Evolutionary conservation across 345 rosid genomes (phyloP).

Genomic region (Anacardium occidentale): DNA sequence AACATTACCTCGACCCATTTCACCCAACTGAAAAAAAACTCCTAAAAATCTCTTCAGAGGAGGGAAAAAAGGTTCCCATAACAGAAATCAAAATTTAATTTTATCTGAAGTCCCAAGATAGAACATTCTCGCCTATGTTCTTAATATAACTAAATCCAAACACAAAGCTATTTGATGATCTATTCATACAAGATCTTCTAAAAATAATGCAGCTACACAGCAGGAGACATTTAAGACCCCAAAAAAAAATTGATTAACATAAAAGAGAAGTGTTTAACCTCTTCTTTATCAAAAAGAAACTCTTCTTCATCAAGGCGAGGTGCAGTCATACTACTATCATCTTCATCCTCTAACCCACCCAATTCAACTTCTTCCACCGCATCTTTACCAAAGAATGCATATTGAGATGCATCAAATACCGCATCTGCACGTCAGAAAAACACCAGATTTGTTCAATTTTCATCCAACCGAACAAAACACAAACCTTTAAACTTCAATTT

Average conservation of each 20-base stretch:
- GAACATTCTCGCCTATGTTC: no score
- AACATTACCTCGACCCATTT: neutral
- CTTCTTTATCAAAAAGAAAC: constrained; percentile 62
- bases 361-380: constrained; percentile 90
- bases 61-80: no score
- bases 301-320: constrained; percentile 68
- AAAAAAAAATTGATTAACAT: neutral
- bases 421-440: constrained; percentile 38
- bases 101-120: no score
- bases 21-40: neutral
- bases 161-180: neutral
- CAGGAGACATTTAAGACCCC: neutral
- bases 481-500: constrained; percentile 2
- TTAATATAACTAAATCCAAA: neutral
- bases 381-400: constrained; percentile 93
- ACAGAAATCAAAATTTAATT: neutral
- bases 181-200: neutral
- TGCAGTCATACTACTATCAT: constrained; percentile 38
- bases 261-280: constrained; percentile 37
- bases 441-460: constrained; percentile 16
- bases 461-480: neutral
- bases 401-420: constrained; percentile 93
- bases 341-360: constrained; percentile 94
- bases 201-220: neutral
- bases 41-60: neutral